phyloP scores from a whole-genome alignment of 306 rosid species.

The Quercus dentata region DNA sequence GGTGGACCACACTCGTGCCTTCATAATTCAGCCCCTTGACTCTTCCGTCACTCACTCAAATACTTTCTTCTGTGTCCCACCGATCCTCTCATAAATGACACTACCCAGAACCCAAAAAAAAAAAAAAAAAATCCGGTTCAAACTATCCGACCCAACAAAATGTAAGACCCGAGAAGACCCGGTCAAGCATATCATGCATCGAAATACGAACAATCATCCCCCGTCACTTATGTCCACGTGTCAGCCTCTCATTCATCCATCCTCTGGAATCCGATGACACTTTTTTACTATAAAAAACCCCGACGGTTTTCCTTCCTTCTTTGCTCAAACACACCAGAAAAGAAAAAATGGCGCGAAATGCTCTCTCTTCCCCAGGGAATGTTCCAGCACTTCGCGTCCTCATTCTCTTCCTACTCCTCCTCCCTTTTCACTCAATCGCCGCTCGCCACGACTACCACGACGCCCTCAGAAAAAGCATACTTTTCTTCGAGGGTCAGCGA shows the following conservation, averaged over 20 bases:
- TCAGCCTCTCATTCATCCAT: neutral
- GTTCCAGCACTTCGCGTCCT: constrained; percentile 33
- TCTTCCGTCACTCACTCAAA: neutral
- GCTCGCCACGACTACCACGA: constrained; percentile 68
- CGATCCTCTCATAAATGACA: neutral
- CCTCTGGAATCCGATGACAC: constrained; percentile 80
- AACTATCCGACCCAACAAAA: constrained; percentile 16
- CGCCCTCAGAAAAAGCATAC: constrained; percentile 84
- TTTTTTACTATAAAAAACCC: constrained; percentile 56
- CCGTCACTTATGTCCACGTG: constrained; percentile 48
- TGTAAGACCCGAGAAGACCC: constrained; percentile 31
- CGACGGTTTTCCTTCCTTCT: constrained; percentile 23
- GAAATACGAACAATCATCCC: constrained; percentile 44
- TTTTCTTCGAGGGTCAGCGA: constrained; percentile 99
- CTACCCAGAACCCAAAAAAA: no score
- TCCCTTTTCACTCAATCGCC: constrained; percentile 22
- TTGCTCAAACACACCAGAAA: neutral
- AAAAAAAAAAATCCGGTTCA: neutral
- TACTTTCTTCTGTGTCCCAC: neutral
- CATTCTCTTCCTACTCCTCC: constrained; percentile 25
- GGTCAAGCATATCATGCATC: constrained; percentile 49
- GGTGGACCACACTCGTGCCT: constrained; percentile 25
- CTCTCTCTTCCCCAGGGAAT: constrained; percentile 1
- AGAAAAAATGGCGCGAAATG: constrained; percentile 37
- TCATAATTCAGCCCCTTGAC: constrained; percentile 19